A percentile compares a stretch with the other conserved stretches of the same genome.
Conservation (phyloP, 2,329 filamentous ascomycete genomes). For the Ceratocystis huliohia region DNA sequence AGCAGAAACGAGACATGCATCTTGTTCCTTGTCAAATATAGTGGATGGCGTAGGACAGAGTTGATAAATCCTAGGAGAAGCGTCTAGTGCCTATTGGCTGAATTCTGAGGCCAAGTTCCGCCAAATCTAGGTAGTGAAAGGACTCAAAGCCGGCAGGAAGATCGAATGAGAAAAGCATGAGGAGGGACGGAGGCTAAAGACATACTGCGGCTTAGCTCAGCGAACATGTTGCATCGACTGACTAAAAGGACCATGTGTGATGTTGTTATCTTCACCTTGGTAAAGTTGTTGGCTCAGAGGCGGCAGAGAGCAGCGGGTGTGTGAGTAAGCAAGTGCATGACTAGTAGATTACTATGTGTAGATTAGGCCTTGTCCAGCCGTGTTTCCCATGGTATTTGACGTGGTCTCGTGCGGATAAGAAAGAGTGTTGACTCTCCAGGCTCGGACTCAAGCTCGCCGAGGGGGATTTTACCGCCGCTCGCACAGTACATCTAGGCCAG, state of each 20-base stretch:
- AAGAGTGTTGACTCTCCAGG: neutral
- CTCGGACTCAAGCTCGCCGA: no score
- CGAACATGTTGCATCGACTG: no score
- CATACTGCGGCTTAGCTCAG: no score
- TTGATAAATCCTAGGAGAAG: neutral
- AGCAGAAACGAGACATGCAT: slow-evolving; percentile 2
- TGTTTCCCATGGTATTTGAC: neutral
- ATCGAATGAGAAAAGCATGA: neutral
- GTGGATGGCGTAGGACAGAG: neutral
- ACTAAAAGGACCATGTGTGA: no score
- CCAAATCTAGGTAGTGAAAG: neutral
- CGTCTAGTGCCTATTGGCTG: neutral
- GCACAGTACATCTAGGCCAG: no score
- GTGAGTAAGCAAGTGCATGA: neutral
- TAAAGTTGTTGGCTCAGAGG: no score
- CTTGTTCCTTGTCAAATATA: slow-evolving; percentile 1
- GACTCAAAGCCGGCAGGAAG: neutral
- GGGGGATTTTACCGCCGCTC: no score
- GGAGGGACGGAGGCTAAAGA: neutral
- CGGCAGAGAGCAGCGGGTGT: neutral
- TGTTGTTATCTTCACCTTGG: no score
- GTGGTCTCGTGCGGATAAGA: neutral
- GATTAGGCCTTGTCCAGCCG: neutral
- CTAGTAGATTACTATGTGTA: neutral
- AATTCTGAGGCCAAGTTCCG: neutral